These are phyloP conservation scores for Wakefieldia striispora DNA, from an alignment of 768 basidiomycete genomes.

Conservation along the genomic window DNA sequence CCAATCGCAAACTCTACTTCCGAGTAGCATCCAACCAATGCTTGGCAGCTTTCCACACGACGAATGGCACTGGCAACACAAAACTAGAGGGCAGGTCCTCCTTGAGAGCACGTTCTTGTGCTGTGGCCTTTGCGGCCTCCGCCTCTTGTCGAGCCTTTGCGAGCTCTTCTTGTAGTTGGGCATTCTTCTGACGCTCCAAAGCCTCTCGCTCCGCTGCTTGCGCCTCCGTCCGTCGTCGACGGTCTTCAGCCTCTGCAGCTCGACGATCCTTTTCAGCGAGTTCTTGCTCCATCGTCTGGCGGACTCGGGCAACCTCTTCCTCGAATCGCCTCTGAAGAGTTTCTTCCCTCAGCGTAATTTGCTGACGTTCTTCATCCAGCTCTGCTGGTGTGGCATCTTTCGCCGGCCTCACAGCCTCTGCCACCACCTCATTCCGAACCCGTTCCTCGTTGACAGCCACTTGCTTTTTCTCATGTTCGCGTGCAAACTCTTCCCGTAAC, in stretches of 20 bases:
- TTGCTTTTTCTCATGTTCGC: constrained; percentile 19
- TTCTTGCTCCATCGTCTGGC: constrained; percentile 21
- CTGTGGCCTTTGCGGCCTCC: constrained; percentile 18
- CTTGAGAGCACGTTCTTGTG: constrained; percentile 25
- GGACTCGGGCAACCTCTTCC: constrained; percentile 26
- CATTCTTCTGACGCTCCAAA: constrained; percentile 26
- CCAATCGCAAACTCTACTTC: constrained; percentile 12
- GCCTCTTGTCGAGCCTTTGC: constrained; percentile 26
- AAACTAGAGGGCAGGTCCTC: constrained; percentile 28
- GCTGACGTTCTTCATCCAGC: constrained; percentile 27
- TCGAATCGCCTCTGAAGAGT: constrained; percentile 24
- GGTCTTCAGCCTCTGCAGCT: constrained; percentile 27
- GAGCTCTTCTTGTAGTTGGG: constrained; percentile 31
- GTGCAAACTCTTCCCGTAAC: constrained; percentile 27
- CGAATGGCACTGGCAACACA: constrained; percentile 33
- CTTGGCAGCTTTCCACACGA: constrained; percentile 34
- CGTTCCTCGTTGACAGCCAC: constrained; percentile 15
- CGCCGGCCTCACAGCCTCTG: constrained; percentile 18
- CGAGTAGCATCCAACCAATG: constrained; percentile 27
- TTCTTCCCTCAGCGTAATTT: constrained; percentile 23
- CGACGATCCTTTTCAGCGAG: constrained; percentile 22
- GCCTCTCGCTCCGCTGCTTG: constrained; percentile 27
- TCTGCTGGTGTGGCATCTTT: constrained; percentile 19
- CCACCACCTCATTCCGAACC: constrained; percentile 9
- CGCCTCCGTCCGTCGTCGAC: constrained; percentile 24